Percentiles rank a stretch among this genome's conserved stretches.
Evolutionary conservation across 2,329 filamentous ascomycete species (phyloP).

Genomic region (Colletotrichum tamarilloi): DNA sequence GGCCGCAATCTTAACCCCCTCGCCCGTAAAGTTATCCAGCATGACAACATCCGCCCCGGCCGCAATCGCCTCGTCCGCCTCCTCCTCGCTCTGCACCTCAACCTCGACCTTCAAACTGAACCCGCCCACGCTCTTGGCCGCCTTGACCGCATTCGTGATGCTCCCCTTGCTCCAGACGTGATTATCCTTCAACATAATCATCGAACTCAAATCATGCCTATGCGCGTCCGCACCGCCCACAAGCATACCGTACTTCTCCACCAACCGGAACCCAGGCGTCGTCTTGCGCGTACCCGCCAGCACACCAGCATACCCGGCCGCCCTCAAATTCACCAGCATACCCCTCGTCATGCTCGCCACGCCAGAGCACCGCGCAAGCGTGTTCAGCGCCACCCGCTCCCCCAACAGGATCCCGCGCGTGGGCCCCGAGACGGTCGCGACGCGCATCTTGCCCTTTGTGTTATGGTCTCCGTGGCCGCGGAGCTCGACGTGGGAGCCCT

Average conservation of each 20-base stretch:
- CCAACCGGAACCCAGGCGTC: conserved; percentile 92
- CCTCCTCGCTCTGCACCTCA: conserved; percentile 87
- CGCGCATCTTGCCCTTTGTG: conserved; percentile 60
- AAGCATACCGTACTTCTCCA: conserved; percentile 98
- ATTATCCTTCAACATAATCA: conserved; percentile 99
- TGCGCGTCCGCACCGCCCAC: conserved; percentile 93
- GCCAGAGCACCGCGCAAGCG: conserved; percentile 89
- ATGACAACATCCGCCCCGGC: conserved; percentile 96
- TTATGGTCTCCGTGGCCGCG: conserved; percentile 52
- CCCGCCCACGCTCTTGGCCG: conserved; percentile 85
- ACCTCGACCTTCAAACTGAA: conserved; percentile 97
- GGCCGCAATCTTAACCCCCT: conserved; percentile 81
- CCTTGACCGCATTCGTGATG: conserved; percentile 86
- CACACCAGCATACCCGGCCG: conserved; percentile 81
- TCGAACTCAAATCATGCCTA: conserved; percentile 88
- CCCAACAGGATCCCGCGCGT: conserved; percentile 85
- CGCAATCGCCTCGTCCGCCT: conserved; percentile 90
- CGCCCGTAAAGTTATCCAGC: conserved; percentile 93
- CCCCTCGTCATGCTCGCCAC: conserved; percentile 78
- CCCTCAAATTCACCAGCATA: conserved; percentile 66
- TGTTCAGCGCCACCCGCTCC: conserved; percentile 92
- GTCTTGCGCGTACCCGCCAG: conserved; percentile 98
- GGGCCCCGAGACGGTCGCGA: conserved; percentile 88
- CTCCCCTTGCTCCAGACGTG: conserved; percentile 93
- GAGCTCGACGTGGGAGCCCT: conserved; percentile 78